Evolutionary conservation across 106 monocot genomes (phyloP), one percentile per base, ranked within the genome.

Genomic region (Dioscorea zingiberensis): DNA sequence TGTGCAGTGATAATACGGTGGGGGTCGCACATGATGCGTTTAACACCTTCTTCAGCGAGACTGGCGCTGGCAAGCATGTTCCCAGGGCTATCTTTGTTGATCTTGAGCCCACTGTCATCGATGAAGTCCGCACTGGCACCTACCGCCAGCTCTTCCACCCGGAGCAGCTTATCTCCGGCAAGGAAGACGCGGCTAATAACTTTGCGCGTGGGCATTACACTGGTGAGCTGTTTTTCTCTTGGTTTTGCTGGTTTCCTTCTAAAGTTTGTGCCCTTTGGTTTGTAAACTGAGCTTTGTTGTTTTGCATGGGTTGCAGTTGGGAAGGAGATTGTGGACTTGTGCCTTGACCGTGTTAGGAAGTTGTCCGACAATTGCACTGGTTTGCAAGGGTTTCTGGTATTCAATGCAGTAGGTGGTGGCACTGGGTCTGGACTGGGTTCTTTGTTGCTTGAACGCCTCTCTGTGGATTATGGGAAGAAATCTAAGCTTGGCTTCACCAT

Each of bases 31-130:
- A 77, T 24, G 85, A 89, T 60, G 89, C 89, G 0, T 89, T 85
- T 80, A 89, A 82, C 63, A 89, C 89, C 13, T 89, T 89, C 79
- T 89, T 89, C 68, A 89, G 89, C 15, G 89, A 89, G 77, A 89
- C 85, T 10, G 76, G 89, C 14, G 59, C 89, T 2, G 89, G 85
- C 0, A 89, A 89, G 72, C 84, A 85, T 55, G 89, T 90, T 0
- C 89, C 89, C 1, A 76, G 89, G 53, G 89, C 85, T 21, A 77
- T 90, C 46, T 90, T 90, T 28, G 74, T 90, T 8, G 89, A 90
- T 72, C 85, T 90, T 27, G 89, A 90, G 63, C 85, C 89, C 38
- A 90, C 85, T 14, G 89, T 85, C 24, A 80, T 90, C 6, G 89
- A 90, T 66, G 82, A 90, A 60, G 89, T 90, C 10, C 65, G 89